Evolutionary conservation across 805 yeast genomes (phyloP).

Genomic region (Candida sphagnicola): DNA sequence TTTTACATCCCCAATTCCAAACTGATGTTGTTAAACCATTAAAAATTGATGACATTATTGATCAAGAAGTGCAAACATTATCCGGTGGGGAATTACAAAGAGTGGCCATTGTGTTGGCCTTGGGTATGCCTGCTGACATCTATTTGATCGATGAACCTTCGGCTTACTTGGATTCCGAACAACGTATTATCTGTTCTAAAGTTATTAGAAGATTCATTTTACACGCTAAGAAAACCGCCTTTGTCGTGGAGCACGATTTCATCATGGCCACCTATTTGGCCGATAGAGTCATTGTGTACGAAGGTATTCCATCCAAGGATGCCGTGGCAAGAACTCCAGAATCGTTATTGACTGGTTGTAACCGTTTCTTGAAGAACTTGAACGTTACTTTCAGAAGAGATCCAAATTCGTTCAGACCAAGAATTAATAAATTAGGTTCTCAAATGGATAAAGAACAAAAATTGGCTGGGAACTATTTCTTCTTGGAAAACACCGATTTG

Average conservation of each 20-base stretch:
- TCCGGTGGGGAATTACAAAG: constrained; percentile 99
- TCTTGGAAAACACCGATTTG: constrained; percentile 66
- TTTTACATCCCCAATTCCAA: constrained; percentile 95
- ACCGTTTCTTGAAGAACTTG: constrained; percentile 92
- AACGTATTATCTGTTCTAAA: constrained; percentile 98
- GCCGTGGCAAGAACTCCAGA: constrained; percentile 89
- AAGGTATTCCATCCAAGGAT: constrained; percentile 85
- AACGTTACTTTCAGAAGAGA: constrained; percentile 99
- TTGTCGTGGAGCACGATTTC: constrained; percentile 99
- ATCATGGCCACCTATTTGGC: constrained; percentile 99
- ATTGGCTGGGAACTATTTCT: constrained; percentile 87
- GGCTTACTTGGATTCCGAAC: constrained; percentile 98
- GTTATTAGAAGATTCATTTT: constrained; percentile 95
- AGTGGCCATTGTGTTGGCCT: constrained; percentile 93
- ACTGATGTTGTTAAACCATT: constrained; percentile 97
- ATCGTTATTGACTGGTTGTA: constrained; percentile 93
- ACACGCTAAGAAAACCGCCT: constrained; percentile 98
- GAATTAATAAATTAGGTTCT: constrained; percentile 95
- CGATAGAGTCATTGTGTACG: constrained; percentile 97
- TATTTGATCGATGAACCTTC: constrained; percentile 98
- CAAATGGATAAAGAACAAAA: constrained; percentile 99
- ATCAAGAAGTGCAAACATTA: constrained; percentile 94
- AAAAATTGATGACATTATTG: constrained; percentile 88
- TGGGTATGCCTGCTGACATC: constrained; percentile 94
- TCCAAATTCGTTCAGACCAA: constrained; percentile 96